A percentile compares a stretch with the other conserved stretches of the same genome.
These are phyloP conservation scores for Cicer arietinum DNA, from an alignment of 306 rosid species.

Conservation along the genomic window DNA sequence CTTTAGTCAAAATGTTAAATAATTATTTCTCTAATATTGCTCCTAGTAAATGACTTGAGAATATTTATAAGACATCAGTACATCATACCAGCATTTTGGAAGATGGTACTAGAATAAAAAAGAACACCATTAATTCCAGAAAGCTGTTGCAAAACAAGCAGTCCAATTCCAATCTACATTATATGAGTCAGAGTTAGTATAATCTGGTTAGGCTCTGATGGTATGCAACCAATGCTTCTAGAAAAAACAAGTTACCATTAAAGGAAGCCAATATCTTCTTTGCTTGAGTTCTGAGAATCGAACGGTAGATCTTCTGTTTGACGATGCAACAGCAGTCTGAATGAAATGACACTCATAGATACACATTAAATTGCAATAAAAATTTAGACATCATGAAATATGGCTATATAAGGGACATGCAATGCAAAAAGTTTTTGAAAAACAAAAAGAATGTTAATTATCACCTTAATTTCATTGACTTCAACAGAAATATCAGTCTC, in stretches of 20 bases:
- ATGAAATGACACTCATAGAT: conserved; percentile 39
- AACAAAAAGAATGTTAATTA: conserved; percentile 25
- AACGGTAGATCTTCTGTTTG: conserved; percentile 68
- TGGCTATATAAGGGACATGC: conserved; percentile 17
- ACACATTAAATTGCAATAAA: conserved; percentile 26
- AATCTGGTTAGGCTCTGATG: conserved; percentile 38
- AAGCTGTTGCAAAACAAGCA: conserved; percentile 91
- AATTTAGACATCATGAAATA: conserved; percentile 33
- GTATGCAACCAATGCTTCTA: conserved; percentile 37
- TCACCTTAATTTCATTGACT: conserved; percentile 81
- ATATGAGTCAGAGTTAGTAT: conserved; percentile 37
- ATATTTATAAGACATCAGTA: conserved; percentile 17
- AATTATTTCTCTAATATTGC: conserved; percentile 1
- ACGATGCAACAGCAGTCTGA: conserved; percentile 79
- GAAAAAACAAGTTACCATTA: conserved; percentile 64
- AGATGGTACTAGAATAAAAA: conserved; percentile 86
- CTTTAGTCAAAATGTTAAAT: background rate
- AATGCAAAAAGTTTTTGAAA: background rate
- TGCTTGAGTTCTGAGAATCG: conserved; percentile 80
- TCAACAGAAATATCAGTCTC: conserved; percentile 84
- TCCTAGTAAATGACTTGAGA: conserved; percentile 13
- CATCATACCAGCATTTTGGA: conserved; percentile 62
- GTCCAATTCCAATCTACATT: conserved; percentile 89
- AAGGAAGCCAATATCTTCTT: conserved; percentile 90
- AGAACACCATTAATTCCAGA: conserved; percentile 90